Evolutionary conservation across 2,329 filamentous ascomycete species (phyloP), one percentile per base, ranked within the genome.

Genomic region (Chaetomium sp.): DNA sequence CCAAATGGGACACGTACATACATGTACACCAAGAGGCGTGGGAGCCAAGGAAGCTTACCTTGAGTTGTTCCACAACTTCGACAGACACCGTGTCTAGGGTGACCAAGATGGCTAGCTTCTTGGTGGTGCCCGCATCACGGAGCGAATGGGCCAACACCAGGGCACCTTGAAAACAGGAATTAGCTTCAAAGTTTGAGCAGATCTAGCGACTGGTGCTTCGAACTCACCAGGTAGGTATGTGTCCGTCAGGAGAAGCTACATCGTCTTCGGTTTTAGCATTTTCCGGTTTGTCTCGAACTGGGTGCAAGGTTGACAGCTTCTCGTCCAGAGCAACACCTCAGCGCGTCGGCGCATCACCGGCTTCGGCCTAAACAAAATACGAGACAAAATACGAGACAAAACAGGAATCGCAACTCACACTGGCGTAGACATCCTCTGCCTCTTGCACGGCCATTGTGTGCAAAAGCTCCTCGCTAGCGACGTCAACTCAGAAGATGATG

Each of bases 111-210:
- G 90, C 93, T 72, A 99, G 83, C 81, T 92, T 94, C 81, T 92
- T 95, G 70, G 83, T 87, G 45, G 93, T 92, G 64, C 92, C 92
- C 72, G 88, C 90, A 88, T 99, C 95, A 78, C 92, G 90, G 64
- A 99, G 82, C 38, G 95, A 98, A 81, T 98, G 93, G 67, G 93
- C 93, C 69, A 99, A 87, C 55, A 99, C 93, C 72, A 95, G 87
- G 66, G 93, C 94, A 77, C 95, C 94, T 96, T 71, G 45, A 70
- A 27, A 53, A 58, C 5, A 12, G 9, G 42, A 64, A 69, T 67
- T 58, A 69, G 72, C 71, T 68, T 64, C 47, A 47, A 31, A 67
- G 64, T 27, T 60, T 64, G 69, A 60, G 68, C 64, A 45, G 55
- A 19, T 31, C 45, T 19, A 25, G 53, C 62, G 53, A 61, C 60